Base-by-base conservation (phyloP, 1,284 basidiomycete species). In the Afroboletus lepidellus region DNA sequence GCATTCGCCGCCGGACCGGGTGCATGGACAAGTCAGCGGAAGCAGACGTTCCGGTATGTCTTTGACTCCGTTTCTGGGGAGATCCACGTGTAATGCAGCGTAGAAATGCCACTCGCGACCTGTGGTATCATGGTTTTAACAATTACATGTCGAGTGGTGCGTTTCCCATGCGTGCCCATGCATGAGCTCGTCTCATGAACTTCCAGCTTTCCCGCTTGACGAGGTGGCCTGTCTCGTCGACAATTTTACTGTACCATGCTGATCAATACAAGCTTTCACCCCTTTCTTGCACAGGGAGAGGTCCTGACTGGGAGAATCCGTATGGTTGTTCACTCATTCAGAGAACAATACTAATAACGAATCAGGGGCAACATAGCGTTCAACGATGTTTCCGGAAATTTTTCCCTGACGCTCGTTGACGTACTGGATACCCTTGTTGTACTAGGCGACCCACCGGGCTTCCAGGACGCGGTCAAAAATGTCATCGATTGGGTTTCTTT, bases 341-440 rank as follows among this genome's bases (percentile, higher is more conserved):
- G 30, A 27, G 48, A 47, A 41, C 32, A 18, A 48, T 24, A 18
- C 43, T 57, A 39, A 64, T 54, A 37, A 38, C 51, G 37, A 42
- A 16, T 20, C 62, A 90, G 87, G 29, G 74, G 77, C 38, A 87
- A 92, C 58, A 77, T 83, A 59, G 87, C 82, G 2, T 72, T 79
- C 32, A 94, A 94, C 60, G 92, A 94, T 61, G 92, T 94, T 49
- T 82, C 86, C 16, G 92, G 92, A 27, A 93, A 94, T 69, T 94
- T 87, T 69, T 88, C 87, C 15, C 67, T 93, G 8, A 93, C 91
- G 0, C 77, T 94, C 5, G 78, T 94, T 41, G 92, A 94, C 63
- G 84, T 86, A 2, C 72, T 94, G 46, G 92, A 94, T 67, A 88
- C 90, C 0, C 75, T 94, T 15, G 83, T 92, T 27, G 83, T 93